These are phyloP conservation scores for Irineochytrium annulatum DNA, from an alignment of 192 early-diverging fungal genomes.

Conservation along the genomic window DNA sequence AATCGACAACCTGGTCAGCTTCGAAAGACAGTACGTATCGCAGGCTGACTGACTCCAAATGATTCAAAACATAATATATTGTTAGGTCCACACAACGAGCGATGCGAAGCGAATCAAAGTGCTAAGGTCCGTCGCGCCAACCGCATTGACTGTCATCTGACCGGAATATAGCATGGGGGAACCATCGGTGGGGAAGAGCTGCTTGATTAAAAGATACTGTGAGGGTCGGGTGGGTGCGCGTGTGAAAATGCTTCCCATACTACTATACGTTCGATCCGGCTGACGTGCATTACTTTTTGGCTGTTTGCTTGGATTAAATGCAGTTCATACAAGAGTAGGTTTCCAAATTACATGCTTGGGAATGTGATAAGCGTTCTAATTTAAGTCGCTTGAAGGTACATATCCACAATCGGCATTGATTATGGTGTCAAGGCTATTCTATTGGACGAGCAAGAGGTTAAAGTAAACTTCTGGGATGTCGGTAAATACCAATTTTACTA, in stretches of 20 bases:
- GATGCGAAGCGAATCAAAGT: constrained; percentile 1
- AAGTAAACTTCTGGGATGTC: constrained; percentile 62
- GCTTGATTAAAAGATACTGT: constrained; percentile 56
- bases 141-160: too few relatives aligned
- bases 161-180: constrained; percentile 30
- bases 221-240: constrained; percentile 39
- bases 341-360: too few relatives aligned
- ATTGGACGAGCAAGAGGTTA: constrained; percentile 45
- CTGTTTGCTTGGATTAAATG: neutral
- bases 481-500: constrained; percentile 3
- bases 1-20: neutral
- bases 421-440: constrained; percentile 54
- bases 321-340: constrained; percentile 35
- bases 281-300: neutral
- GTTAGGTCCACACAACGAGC: constrained; percentile 2
- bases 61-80: too few relatives aligned
- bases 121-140: too few relatives aligned
- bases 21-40: neutral
- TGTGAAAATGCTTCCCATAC: too few relatives aligned
- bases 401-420: constrained; percentile 60
- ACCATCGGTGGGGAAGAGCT: constrained; percentile 49
- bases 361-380: too few relatives aligned
- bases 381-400: too few relatives aligned
- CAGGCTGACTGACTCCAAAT: too few relatives aligned
- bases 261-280: too few relatives aligned